A percentile compares a stretch with the other conserved stretches of the same genome.
Conservation (phyloP, 768 basidiomycete genomes). For the Pleurotus tuoliensis region DNA sequence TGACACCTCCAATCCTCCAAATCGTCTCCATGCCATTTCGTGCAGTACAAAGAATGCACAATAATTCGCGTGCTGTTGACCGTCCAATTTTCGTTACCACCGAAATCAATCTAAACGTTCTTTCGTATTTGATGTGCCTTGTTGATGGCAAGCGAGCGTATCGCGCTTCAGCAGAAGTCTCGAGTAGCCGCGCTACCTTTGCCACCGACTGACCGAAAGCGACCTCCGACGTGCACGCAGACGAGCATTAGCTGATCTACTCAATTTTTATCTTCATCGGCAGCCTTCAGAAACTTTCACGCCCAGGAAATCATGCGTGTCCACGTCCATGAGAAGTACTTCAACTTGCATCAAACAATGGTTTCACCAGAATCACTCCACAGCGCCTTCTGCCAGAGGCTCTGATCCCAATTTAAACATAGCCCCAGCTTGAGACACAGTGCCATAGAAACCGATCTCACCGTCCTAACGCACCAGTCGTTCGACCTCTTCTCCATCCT, state of each 20-base stretch:
- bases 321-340: not conserved
- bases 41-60: not conserved
- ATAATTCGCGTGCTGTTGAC: not conserved
- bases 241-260: not conserved
- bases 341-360: constrained; percentile 3
- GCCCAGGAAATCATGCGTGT: not conserved
- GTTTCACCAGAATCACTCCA: constrained; percentile 8
- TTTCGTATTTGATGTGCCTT: not conserved
- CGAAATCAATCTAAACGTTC: not conserved
- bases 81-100: not conserved
- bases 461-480: constrained; percentile 1
- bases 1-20: constrained; percentile 4
- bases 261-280: not conserved
- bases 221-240: not conserved
- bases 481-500: not conserved
- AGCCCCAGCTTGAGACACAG: not conserved
- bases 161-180: not conserved
- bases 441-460: constrained; percentile 9
- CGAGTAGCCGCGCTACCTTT: not conserved
- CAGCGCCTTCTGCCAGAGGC: constrained; percentile 3
- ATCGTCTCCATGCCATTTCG: not conserved
- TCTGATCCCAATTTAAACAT: constrained; percentile 4
- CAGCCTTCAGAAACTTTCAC: not conserved
- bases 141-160: not conserved
- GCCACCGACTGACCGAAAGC: not conserved